Evolutionary conservation across 371 early-diverging fungal species (phyloP), one percentile per base, ranked within the genome.

Genomic region (Mucor irregularis): DNA sequence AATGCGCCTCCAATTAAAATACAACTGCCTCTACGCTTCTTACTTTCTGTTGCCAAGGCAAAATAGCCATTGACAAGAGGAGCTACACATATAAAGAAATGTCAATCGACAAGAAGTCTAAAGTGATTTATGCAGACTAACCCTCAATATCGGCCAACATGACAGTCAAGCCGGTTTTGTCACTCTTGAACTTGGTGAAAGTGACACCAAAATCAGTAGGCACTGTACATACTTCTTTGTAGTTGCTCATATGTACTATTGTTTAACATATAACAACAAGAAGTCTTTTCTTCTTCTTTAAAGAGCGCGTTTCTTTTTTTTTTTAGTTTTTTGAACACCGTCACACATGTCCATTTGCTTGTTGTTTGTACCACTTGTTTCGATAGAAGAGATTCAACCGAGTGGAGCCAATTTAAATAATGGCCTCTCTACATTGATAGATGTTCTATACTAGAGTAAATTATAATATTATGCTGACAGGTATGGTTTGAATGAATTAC

Each of bases 61-160:
- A 85, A 85, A 60, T 78, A 85, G 11, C 88, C 88, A 33, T 83
- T 82, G 21, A 86, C 86, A 25, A 86, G 70, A 26, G 88, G 85
- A 17, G 80, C 84, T 87, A 52, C 29, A 33, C 34, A 31, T 53
- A 30, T 31, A 29, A 43, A 38, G 10, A 14, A 37, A n/a, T n/a
- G n/a, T n/a, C n/a, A n/a, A n/a, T n/a, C n/a, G n/a, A n/a, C n/a
- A n/a, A n/a, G n/a, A n/a, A n/a, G n/a, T n/a, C n/a, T n/a, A 30
- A 39, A 29, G 16, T 40, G 7, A 10, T n/a, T 38, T 39, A 28
- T 7, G 10, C 10, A 45, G 9, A 1, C 25, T 45, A 64, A 86
- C 87, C 83, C 68, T 87, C 85, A 57, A 80, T 73, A 57, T 85
- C 83, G 44, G 82, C 80, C 59, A 81, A 64, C n/a, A 82, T 72